Evolutionary conservation across 495 filamentous ascomycete genomes (phyloP), one percentile per base, ranked within the genome.

Genomic region (Aspergillus incahuasiensis): DNA sequence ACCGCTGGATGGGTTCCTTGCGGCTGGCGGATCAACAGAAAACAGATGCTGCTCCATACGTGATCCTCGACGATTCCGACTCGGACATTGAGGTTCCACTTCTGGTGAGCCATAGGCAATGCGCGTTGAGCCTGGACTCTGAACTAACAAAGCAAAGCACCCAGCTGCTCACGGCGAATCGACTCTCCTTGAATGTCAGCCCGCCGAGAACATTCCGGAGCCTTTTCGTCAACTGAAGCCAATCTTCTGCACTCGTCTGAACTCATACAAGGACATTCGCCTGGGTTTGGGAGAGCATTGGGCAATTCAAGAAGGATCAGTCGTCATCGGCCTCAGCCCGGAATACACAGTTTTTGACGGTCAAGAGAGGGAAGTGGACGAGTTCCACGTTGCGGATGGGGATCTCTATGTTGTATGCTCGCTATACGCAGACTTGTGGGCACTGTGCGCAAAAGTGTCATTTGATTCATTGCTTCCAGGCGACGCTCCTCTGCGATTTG

Each of bases 351-450:
- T 58, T 8, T 24, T 66, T 2, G 46, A 53, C 20, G 48, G 52
- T 6, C 40, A 58, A 3, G 39, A 61, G 19, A 58, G 49, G 30
- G 42, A 41, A 8, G 5, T 43, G 9, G 68, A 71, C 48, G 68
- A 68, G 49, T 68, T 68, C 46, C 58, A 68, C 20, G 48, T 68
- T 18, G 28, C 47, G 8, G 38, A 44, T 42, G 68, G 68, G 16
- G 66, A 68, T 24, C 35, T 68, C 0, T 68, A 63, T 44, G 54
- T 71, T 21, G 55, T 71, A 34, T 67, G 62, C 25, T 60, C 54
- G 11, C 41, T 71, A 22, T 71, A 67, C 50, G 66, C 68, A 13
- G 68, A 71, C 45, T 41, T 67, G 32, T 71, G 68, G 68, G 66
- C 68, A 22, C 61, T 68, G 3, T 71, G 68, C 59, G 55, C 48